Percentiles rank a stretch among this genome's conserved stretches.
Conservation (phyloP, 2,329 filamentous ascomycete genomes). For the Cercospora sesami region DNA sequence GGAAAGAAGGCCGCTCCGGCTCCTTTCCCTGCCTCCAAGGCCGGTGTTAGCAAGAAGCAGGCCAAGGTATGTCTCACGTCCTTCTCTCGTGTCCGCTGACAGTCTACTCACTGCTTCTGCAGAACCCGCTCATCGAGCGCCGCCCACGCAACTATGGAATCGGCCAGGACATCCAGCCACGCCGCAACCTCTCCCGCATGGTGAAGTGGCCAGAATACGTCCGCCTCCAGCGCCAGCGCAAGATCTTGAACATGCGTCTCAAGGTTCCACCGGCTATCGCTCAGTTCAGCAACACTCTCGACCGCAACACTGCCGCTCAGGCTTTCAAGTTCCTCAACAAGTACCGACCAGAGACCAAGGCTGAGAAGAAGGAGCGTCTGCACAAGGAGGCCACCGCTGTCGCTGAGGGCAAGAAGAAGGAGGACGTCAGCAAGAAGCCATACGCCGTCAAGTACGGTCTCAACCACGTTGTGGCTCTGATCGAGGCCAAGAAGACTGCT, state of each 20-base stretch:
- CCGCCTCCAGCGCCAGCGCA: conserved; percentile 89
- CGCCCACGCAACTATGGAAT: conserved; percentile 96
- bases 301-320: conserved; percentile 95
- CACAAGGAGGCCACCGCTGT: conserved; percentile 97
- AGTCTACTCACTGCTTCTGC: conserved; percentile 22
- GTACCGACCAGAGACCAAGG: conserved; percentile 99
- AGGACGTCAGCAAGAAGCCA: conserved; percentile 99
- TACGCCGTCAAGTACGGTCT: conserved; percentile 99
- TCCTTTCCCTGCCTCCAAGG: conserved; percentile 94
- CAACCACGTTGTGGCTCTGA: conserved; percentile 96
- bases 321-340: conserved; percentile 99
- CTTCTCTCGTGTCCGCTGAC: background rate
- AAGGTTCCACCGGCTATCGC: conserved; percentile 97
- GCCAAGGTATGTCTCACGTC: conserved; percentile 73
- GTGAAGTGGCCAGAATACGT: conserved; percentile 99
- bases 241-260: conserved; percentile 97
- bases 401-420: conserved; percentile 99
- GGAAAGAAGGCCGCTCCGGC: conserved; percentile 96
- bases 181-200: conserved; percentile 94
- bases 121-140: conserved; percentile 99
- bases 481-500: conserved; percentile 99
- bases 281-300: conserved; percentile 96
- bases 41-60: conserved; percentile 81
- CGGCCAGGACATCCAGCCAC: conserved; percentile 97
- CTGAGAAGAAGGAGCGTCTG: conserved; percentile 99